Evolutionary conservation across 371 early-diverging fungal species (phyloP).

Genomic region (Circinella umbellata): DNA sequence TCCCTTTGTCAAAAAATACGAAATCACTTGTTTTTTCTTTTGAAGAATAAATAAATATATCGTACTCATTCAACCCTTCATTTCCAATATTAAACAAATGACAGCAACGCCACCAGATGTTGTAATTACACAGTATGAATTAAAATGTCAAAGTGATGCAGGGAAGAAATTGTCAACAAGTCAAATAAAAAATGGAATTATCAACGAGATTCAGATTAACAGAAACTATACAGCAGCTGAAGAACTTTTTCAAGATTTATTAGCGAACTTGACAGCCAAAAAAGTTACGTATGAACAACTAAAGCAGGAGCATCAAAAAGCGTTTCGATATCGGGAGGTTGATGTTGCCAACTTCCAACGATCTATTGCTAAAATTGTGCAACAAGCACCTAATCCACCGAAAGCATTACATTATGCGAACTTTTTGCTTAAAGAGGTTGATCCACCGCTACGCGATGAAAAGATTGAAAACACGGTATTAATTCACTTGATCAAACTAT

Average conservation of each 20-base stretch:
- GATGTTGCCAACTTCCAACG: constrained; percentile 9
- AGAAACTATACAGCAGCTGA: constrained; percentile 8
- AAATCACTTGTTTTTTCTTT: too few species aligned
- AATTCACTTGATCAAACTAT: constrained; percentile 1
- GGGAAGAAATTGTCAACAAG: background rate
- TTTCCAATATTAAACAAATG: too few species aligned
- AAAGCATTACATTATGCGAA: background rate
- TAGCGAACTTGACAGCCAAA: background rate
- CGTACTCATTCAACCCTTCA: too few species aligned
- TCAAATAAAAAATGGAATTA: constrained; percentile 1
- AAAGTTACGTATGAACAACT: background rate
- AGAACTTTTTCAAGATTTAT: constrained; percentile 6
- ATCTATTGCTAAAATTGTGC: constrained; percentile 5
- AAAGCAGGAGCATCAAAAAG: background rate
- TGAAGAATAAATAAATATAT: too few species aligned
- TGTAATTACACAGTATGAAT: background rate
- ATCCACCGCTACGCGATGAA: constrained; percentile 8
- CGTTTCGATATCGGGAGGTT: background rate
- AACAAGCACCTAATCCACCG: background rate
- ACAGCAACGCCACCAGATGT: background rate
- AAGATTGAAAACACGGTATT: constrained; percentile 9
- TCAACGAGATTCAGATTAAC: constrained; percentile 1
- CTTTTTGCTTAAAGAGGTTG: background rate
- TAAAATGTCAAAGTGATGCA: constrained; percentile 9
- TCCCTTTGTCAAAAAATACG: too few species aligned